Conservation (phyloP, 371 early-diverging fungal genomes). For the Rhizopus delemar region DNA sequence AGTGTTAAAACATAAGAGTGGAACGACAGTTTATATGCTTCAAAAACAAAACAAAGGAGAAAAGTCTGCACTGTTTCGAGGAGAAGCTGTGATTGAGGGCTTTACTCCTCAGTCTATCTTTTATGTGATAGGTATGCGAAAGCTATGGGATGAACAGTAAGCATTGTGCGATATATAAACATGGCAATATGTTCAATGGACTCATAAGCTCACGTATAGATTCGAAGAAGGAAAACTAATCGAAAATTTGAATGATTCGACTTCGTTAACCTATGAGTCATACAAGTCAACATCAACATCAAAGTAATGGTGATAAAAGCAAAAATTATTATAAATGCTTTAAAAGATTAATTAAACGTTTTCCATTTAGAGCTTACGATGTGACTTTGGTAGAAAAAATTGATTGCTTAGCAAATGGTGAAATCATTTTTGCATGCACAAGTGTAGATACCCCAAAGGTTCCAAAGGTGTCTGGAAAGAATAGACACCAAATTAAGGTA, state of each 20-base stretch:
- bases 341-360: neutral
- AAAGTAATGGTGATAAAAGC: conserved; percentile 26
- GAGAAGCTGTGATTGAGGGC: conserved; percentile 63
- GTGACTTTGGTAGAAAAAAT: conserved; percentile 65
- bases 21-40: conserved; percentile 60
- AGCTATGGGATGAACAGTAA: conserved; percentile 62
- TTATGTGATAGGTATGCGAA: conserved; percentile 68
- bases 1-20: conserved; percentile 66
- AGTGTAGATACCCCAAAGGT: conserved; percentile 64
- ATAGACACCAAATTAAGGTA: conserved; percentile 59
- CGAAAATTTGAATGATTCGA: conserved; percentile 57
- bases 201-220: conserved; percentile 17
- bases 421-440: conserved; percentile 65
- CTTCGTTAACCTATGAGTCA: conserved; percentile 57
- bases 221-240: conserved; percentile 58
- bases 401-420: conserved; percentile 60
- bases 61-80: conserved; percentile 62
- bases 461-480: conserved; percentile 57
- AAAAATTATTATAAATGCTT: neutral
- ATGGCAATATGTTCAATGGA: neutral
- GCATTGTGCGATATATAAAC: conserved; percentile 2
- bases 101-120: conserved; percentile 69
- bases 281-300: conserved; percentile 45
- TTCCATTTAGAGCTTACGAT: conserved; percentile 52
- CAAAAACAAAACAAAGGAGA: conserved; percentile 33